A percentile compares a stretch with the other conserved stretches of the same genome.
phyloP scores from a whole-genome alignment of 352 stramenopile species.

The Pythium periplocum region DNA sequence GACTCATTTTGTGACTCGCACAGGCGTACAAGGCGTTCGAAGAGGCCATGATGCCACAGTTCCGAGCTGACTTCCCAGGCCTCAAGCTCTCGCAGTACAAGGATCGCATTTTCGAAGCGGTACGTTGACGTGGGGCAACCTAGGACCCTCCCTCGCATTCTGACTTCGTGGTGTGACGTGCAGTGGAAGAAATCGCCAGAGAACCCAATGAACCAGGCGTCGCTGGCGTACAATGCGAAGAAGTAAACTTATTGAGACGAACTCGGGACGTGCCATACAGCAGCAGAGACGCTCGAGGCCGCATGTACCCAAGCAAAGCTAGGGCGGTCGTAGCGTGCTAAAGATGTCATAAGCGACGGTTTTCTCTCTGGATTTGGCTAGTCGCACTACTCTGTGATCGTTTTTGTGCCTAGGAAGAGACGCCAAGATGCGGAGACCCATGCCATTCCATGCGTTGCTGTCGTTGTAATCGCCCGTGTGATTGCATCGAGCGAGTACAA shows the following conservation, averaged over 20 bases:
- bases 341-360: too few relatives aligned
- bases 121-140: constrained; percentile 19
- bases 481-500: too few relatives aligned
- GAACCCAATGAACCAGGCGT: constrained; percentile 76
- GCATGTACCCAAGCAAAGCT: too few relatives aligned
- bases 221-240: constrained; percentile 70
- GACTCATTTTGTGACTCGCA: background rate
- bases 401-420: too few relatives aligned
- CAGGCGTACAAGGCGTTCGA: constrained; percentile 78
- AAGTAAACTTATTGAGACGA: constrained; percentile 23
- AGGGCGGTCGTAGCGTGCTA: too few relatives aligned
- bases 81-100: constrained; percentile 85
- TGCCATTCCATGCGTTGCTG: too few relatives aligned
- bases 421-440: too few relatives aligned
- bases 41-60: constrained; percentile 60
- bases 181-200: constrained; percentile 74
- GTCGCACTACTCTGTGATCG: too few relatives aligned
- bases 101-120: constrained; percentile 68
- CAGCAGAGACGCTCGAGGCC: too few relatives aligned
- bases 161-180: background rate
- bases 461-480: too few relatives aligned
- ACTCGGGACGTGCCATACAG: too few relatives aligned
- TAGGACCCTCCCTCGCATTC: background rate
- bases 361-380: too few relatives aligned
- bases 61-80: constrained; percentile 63